phyloP scores from a whole-genome alignment of 495 filamentous ascomycete genomes.

The Staphylotrichum longicolle region DNA sequence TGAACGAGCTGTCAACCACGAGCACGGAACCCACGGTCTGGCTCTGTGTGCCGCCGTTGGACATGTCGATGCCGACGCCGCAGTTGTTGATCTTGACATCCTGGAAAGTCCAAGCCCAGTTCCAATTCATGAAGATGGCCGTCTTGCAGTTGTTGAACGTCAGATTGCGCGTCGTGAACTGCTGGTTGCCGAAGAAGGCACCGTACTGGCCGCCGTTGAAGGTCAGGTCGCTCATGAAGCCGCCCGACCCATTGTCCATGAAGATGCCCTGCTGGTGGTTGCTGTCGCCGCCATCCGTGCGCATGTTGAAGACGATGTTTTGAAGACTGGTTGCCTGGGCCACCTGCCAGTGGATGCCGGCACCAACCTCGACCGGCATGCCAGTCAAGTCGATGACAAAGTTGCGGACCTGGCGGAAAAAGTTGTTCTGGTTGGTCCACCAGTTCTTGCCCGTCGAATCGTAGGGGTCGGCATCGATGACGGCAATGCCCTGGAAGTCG shows the following conservation, averaged over 20 bases:
- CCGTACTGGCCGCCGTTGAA: slow-evolving; percentile 88
- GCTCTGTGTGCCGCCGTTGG: slow-evolving; percentile 54
- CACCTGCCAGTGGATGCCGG: slow-evolving; percentile 97
- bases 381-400: slow-evolving; percentile 82
- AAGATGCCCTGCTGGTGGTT: slow-evolving; percentile 89
- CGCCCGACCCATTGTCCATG: slow-evolving; percentile 94
- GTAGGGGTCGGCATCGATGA: slow-evolving; percentile 91
- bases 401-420: slow-evolving; percentile 95
- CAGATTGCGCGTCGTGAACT: slow-evolving; percentile 90
- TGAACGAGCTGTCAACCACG: slow-evolving; percentile 75
- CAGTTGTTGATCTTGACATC: slow-evolving; percentile 71
- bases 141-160: slow-evolving; percentile 87
- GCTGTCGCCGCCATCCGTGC: slow-evolving; percentile 60
- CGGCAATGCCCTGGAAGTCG: slow-evolving; percentile 75
- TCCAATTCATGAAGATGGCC: slow-evolving; percentile 91
- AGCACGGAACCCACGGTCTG: slow-evolving; percentile 79
- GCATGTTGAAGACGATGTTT: slow-evolving; percentile 89
- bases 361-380: slow-evolving; percentile 60
- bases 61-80: slow-evolving; percentile 58
- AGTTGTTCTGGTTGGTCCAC: slow-evolving; percentile 97
- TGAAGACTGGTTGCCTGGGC: slow-evolving; percentile 90
- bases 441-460: slow-evolving; percentile 52
- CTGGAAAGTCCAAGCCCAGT: slow-evolving; percentile 90
- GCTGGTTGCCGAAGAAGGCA: slow-evolving; percentile 87
- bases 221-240: slow-evolving; percentile 81